Conservation (phyloP, 2,329 filamentous ascomycete genomes). For the Trichophyton equinum region DNA sequence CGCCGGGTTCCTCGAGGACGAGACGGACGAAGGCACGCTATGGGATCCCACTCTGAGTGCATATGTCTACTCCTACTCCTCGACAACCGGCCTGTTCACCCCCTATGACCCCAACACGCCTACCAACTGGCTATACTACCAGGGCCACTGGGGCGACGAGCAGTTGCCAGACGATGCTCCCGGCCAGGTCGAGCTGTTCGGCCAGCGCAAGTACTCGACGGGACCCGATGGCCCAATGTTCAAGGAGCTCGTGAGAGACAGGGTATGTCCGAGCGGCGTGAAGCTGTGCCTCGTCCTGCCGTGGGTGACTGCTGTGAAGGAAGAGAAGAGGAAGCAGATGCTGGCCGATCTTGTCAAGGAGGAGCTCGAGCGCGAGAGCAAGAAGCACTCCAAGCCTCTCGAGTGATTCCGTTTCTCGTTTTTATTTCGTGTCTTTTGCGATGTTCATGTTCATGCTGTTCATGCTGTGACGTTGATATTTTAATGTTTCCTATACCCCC, state of each 20-base stretch:
- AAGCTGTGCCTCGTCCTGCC: constrained; percentile 2
- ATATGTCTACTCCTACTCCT: constrained; percentile 45
- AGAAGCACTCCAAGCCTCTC: not conserved
- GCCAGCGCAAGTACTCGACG: constrained; percentile 43
- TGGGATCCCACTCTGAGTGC: constrained; percentile 50
- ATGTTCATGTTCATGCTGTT: not conserved
- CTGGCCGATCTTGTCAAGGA: not conserved
- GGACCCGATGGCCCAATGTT: constrained; percentile 51
- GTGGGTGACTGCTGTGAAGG: constrained; percentile 1
- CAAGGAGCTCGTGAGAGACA: constrained; percentile 44
- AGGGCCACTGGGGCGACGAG: constrained; percentile 51
- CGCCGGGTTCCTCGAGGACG: constrained; percentile 41
- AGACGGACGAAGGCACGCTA: constrained; percentile 41
- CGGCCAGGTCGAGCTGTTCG: constrained; percentile 30
- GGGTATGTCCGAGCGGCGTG: constrained; percentile 43
- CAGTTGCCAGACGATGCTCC: constrained; percentile 42
- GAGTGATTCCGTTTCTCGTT: not conserved
- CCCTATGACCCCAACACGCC: constrained; percentile 38
- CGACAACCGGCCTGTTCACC: constrained; percentile 31
- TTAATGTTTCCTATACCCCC: not conserved
- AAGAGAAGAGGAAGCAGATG: not conserved
- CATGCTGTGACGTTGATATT: not conserved
- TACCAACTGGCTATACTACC: constrained; percentile 43
- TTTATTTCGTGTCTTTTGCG: not conserved
- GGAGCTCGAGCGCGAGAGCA: constrained; percentile 4